These are phyloP conservation scores for Colletotrichum liriopes DNA, from an alignment of 2,329 filamentous ascomycete genomes.

Conservation along the genomic window DNA sequence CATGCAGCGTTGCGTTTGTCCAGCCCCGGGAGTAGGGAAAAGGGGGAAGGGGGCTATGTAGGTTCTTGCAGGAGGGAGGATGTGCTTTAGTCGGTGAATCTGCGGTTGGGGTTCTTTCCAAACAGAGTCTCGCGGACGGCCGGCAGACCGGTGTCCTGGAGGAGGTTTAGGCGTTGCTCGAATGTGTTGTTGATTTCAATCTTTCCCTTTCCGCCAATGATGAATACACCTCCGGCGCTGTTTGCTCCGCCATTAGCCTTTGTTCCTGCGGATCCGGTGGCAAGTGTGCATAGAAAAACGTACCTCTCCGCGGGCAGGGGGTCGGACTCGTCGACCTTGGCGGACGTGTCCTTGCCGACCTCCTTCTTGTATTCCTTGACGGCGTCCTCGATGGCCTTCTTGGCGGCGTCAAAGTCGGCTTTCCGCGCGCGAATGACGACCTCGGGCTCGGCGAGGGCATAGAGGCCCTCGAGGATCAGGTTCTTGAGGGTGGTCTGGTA, in stretches of 20 bases:
- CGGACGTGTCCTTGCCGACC: slow-evolving; percentile 77
- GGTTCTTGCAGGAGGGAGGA: slow-evolving; percentile 19
- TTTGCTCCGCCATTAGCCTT: slow-evolving; percentile 27
- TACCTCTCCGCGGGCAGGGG: slow-evolving; percentile 87
- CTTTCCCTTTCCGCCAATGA: slow-evolving; percentile 89
- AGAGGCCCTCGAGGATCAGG: slow-evolving; percentile 90
- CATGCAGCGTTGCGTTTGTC: slow-evolving; percentile 31
- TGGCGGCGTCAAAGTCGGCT: slow-evolving; percentile 82
- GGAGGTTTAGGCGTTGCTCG: slow-evolving; percentile 88
- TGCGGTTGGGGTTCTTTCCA: slow-evolving; percentile 94
- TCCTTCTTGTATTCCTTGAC: slow-evolving; percentile 88
- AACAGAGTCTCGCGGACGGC: slow-evolving; percentile 89
- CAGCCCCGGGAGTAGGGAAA: slow-evolving; percentile 6
- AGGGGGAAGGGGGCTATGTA: slow-evolving; percentile 16
- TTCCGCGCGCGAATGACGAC: slow-evolving; percentile 83
- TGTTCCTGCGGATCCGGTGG: background rate
- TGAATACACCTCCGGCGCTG: slow-evolving; percentile 86
- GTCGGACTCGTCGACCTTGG: slow-evolving; percentile 84
- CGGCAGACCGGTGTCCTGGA: slow-evolving; percentile 89
- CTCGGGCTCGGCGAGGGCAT: slow-evolving; percentile 87
- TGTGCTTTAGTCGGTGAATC: slow-evolving; percentile 85
- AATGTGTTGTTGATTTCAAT: slow-evolving; percentile 99
- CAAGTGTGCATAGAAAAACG: slow-evolving; percentile 56
- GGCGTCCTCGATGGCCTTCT: slow-evolving; percentile 84
- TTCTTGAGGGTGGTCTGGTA: slow-evolving; percentile 85